Evolutionary conservation across 2,329 filamentous ascomycete genomes (phyloP).

Genomic region (Cytospora schulzeri): DNA sequence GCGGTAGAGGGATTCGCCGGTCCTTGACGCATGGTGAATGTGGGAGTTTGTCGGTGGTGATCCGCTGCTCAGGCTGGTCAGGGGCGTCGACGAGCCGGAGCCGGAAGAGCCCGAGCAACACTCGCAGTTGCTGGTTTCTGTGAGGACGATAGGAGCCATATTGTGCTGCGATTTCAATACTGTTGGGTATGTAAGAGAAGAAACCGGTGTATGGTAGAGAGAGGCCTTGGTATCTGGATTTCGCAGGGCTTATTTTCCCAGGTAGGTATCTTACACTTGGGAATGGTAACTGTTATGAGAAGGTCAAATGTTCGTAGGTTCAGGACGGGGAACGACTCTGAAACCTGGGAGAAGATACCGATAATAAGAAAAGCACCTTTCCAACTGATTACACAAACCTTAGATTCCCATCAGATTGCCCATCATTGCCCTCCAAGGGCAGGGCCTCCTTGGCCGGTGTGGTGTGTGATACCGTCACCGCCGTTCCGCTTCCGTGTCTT

Average conservation of each 20-base stretch:
- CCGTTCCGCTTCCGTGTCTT: conserved; percentile 24
- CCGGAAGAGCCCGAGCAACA: conserved; percentile 22
- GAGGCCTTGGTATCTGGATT: neutral
- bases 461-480: conserved; percentile 6
- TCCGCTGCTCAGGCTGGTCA: conserved; percentile 26
- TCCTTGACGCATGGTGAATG: conserved; percentile 15
- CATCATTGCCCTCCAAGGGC: conserved; percentile 9
- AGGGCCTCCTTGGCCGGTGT: conserved; percentile 11
- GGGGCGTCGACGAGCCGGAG: conserved; percentile 23
- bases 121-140: conserved; percentile 16
- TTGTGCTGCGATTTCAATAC: neutral
- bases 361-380: no score
- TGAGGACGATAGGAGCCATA: conserved; percentile 22
- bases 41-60: conserved; percentile 21
- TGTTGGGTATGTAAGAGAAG: neutral
- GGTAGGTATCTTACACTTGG: neutral
- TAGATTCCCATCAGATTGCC: conserved; percentile 1
- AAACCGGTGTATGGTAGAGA: neutral
- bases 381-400: neutral
- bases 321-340: neutral
- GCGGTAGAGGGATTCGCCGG: conserved; percentile 35
- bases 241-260: neutral
- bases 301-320: neutral
- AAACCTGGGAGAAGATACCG: neutral
- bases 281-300: neutral